Conservation (phyloP, 495 filamentous ascomycete genomes). For the Neurospora sp. region DNA sequence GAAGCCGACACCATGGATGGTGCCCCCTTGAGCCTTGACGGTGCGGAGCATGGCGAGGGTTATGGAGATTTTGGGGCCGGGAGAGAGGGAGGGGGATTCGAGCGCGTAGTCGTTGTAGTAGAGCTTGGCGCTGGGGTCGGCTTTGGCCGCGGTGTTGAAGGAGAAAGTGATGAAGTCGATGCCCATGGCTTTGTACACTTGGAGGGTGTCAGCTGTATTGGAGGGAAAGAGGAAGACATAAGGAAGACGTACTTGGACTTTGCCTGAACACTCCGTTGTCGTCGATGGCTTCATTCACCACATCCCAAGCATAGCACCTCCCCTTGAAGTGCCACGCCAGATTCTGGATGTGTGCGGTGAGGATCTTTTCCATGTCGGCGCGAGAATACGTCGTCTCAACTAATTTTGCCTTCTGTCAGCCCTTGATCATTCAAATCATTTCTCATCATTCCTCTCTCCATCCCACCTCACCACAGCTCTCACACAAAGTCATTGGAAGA, state of each 20-base stretch:
- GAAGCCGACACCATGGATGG: constrained; percentile 46
- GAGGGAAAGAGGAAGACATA: neutral
- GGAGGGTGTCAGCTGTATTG: no score
- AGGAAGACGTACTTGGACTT: constrained; percentile 9
- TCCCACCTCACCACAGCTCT: no score
- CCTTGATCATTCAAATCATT: neutral
- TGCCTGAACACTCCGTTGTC: constrained; percentile 29
- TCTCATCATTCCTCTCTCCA: neutral
- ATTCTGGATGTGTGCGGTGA: constrained; percentile 29
- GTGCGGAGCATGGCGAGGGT: constrained; percentile 34
- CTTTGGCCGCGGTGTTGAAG: constrained; percentile 30
- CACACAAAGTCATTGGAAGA: no score
- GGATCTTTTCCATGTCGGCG: neutral
- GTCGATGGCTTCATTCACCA: constrained; percentile 43
- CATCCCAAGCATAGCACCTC: constrained; percentile 34
- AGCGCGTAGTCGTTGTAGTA: constrained; percentile 62
- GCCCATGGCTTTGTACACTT: constrained; percentile 32
- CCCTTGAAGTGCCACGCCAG: constrained; percentile 43
- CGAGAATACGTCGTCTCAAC: neutral
- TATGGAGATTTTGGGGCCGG: constrained; percentile 29
- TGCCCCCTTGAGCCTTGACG: constrained; percentile 32
- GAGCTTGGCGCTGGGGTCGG: constrained; percentile 19
- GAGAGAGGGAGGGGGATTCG: constrained; percentile 32
- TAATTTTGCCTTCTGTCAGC: neutral
- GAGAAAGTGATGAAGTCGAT: constrained; percentile 33